Base-by-base conservation (phyloP, 306 rosid species). In the Macrotyloma uniflorum region DNA sequence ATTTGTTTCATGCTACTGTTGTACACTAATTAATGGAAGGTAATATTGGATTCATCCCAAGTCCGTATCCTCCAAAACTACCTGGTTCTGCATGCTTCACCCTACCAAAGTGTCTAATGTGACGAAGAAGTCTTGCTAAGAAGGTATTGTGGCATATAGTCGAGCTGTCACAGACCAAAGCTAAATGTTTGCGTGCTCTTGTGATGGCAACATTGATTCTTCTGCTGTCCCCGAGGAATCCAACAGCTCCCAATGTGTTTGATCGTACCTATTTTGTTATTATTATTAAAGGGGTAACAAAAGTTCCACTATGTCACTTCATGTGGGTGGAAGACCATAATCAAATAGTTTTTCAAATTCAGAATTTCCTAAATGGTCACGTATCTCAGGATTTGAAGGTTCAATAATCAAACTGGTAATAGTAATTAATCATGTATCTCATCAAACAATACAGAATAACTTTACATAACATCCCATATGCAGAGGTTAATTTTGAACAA, bases 201-300 rank as follows among this genome's bases (percentile, higher is more conserved):
- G 97, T 92, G 70, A 92, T 83, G 79, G 97, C 97, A 43, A 92
- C 97, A 26, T 92, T 92, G 87, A 92, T 92, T 62, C 97, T 85
- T 83, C 97, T 79, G 76, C 95, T 92, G 70, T 92, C 97, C 14
- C 97, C 97, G 0, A 92, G 90, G 81, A 92, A 92, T 75, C 97
- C 97, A 71, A 92, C 97, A 18, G 97, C 97, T 68, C 97, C 97
- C 70, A 92, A 70, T 47, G 87, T 88, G 87, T 90, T 92, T 6
- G 97, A 92, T 24, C 95, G 90, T 54, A 92, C 97, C 97, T 90
- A 51, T 45, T 76, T 23, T 69, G 4, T 55, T 43, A 7, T 67
- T 30, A 65, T 46, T 5, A 32, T 76, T 63, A 26, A 28, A 5
- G 18, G 14, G 20, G 4, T 5, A 63, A 47, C 15, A 72, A 35